Evolutionary conservation across 1,284 basidiomycete species (phyloP).

Genomic region (Sporisorium graminicola): DNA sequence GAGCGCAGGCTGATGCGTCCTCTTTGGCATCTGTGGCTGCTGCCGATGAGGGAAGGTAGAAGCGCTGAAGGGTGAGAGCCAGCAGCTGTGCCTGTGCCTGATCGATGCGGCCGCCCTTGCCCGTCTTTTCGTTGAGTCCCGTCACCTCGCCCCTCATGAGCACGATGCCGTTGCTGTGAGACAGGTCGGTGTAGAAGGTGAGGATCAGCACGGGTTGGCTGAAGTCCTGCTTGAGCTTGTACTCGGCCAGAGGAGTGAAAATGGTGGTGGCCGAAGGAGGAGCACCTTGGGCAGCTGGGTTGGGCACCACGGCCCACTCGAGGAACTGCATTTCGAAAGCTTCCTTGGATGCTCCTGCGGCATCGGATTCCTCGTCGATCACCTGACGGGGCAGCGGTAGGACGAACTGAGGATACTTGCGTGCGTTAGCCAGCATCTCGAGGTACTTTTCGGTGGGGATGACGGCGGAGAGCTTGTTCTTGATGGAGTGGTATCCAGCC

Average conservation of each 20-base stretch:
- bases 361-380: constrained; percentile 33
- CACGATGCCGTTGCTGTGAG: constrained; percentile 82
- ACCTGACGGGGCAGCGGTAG: constrained; percentile 62
- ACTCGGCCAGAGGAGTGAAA: constrained; percentile 94
- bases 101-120: constrained; percentile 73
- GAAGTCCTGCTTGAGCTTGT: constrained; percentile 86
- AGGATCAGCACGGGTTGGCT: constrained; percentile 91
- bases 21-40: constrained; percentile 13
- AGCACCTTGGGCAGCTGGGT: constrained; percentile 12
- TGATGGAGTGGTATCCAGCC: constrained; percentile 66
- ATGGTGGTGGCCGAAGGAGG: constrained; percentile 73
- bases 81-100: constrained; percentile 65
- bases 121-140: constrained; percentile 69
- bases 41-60: constrained; percentile 55
- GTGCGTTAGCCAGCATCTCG: constrained; percentile 54
- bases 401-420: constrained; percentile 65
- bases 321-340: constrained; percentile 67
- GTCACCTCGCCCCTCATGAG: constrained; percentile 94
- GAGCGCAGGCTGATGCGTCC: constrained; percentile 37
- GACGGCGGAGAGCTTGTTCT: constrained; percentile 67
- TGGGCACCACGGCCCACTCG: constrained; percentile 63
- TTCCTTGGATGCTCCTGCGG: constrained; percentile 25
- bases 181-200: constrained; percentile 92
- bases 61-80: constrained; percentile 62
- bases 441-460: constrained; percentile 59